Conservation (phyloP, 768 basidiomycete species). For the Pleurotus salmoneostramineus region DNA sequence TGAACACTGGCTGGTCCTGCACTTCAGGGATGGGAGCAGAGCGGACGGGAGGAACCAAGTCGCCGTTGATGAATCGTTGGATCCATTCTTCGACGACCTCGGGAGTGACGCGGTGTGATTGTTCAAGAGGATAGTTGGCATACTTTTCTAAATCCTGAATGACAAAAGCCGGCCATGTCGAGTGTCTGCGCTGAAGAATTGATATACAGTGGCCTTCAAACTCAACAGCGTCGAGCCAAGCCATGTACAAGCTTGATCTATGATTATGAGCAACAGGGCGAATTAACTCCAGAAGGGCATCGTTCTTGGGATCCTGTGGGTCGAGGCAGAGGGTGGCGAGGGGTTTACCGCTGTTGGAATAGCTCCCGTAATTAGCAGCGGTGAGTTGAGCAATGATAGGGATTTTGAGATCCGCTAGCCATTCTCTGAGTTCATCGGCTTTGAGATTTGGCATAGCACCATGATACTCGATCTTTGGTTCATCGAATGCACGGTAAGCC, state of each 20-base stretch:
- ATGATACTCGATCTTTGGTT: slow-evolving; percentile 67
- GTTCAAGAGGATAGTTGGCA: slow-evolving; percentile 89
- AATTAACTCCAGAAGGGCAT: slow-evolving; percentile 61
- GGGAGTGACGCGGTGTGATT: slow-evolving; percentile 55
- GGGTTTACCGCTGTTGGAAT: slow-evolving; percentile 79
- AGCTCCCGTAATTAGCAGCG: slow-evolving; percentile 87
- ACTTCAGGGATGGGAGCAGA: slow-evolving; percentile 78
- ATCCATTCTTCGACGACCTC: slow-evolving; percentile 59
- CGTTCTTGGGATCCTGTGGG: slow-evolving; percentile 61
- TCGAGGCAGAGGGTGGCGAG: slow-evolving; percentile 95
- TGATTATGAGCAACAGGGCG: slow-evolving; percentile 75
- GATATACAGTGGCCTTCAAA: slow-evolving; percentile 90
- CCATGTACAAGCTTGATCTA: slow-evolving; percentile 92
- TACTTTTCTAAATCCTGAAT: slow-evolving; percentile 81
- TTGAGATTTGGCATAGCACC: slow-evolving; percentile 55
- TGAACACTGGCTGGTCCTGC: slow-evolving; percentile 81
- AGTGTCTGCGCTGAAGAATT: slow-evolving; percentile 80
- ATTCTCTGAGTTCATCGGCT: slow-evolving; percentile 62
- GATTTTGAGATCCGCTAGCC: slow-evolving; percentile 80
- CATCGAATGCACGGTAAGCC: slow-evolving; percentile 91
- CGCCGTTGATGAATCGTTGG: slow-evolving; percentile 62
- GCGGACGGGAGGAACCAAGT: slow-evolving; percentile 82
- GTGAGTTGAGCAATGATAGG: slow-evolving; percentile 91
- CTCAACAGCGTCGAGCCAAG: slow-evolving; percentile 95
- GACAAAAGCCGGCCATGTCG: slow-evolving; percentile 93